Evolutionary conservation across 2,329 filamentous ascomycete genomes (phyloP).

Genomic region (Colletotrichum viniferum): DNA sequence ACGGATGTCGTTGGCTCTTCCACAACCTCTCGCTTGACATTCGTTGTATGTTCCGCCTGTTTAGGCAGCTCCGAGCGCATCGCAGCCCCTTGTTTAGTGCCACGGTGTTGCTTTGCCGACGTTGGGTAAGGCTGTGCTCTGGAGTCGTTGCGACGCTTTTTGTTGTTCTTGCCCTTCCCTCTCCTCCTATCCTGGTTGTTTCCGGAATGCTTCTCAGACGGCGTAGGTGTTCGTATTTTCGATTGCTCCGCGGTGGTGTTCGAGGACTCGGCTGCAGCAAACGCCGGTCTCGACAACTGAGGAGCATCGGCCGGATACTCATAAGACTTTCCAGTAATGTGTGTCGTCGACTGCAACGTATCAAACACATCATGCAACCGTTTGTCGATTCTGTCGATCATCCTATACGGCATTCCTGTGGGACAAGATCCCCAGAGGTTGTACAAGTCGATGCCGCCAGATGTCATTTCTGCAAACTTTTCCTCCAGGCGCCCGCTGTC

Average conservation of each 20-base stretch:
- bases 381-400: background rate
- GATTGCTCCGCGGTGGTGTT: background rate
- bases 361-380: background rate
- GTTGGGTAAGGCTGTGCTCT: background rate
- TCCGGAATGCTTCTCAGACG: background rate
- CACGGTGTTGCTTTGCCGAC: background rate
- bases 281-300: background rate
- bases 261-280: fast-evolving
- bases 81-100: background rate
- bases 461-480: background rate
- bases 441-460: background rate
- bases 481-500: background rate
- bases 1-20: background rate
- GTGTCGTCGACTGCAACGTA: background rate
- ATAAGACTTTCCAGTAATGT: background rate
- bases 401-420: background rate
- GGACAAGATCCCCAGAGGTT: background rate
- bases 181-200: background rate
- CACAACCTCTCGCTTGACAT: background rate
- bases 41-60: background rate
- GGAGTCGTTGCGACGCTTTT: background rate
- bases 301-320: background rate
- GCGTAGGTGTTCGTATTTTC: background rate
- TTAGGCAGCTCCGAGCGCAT: background rate
- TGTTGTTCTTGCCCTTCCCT: background rate